These are phyloP conservation scores for Ogataea kodamae DNA, from an alignment of 805 yeast genomes.

Conservation along the genomic window DNA sequence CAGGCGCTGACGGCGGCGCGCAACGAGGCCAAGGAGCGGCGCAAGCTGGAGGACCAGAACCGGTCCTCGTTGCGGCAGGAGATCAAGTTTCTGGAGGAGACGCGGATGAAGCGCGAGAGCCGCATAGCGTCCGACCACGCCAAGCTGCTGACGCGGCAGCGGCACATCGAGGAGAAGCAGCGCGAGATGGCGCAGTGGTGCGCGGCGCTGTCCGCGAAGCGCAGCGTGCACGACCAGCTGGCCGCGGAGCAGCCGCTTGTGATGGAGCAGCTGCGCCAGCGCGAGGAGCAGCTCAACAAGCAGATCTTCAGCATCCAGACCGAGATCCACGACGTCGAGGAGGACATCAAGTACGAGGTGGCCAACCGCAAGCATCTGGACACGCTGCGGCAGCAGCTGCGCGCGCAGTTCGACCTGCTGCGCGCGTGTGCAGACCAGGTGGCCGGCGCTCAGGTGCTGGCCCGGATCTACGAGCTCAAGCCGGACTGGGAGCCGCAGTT, in stretches of 20 bases:
- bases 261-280: conserved; percentile 17
- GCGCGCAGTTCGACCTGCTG: conserved; percentile 24
- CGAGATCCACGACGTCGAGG: conserved; percentile 32
- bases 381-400: conserved; percentile 20
- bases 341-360: conserved; percentile 30
- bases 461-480: conserved; percentile 21
- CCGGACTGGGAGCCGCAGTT: conserved; percentile 34
- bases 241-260: conserved; percentile 18
- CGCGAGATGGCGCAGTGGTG: conserved; percentile 36
- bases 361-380: conserved; percentile 29
- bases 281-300: conserved; percentile 29
- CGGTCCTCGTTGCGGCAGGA: conserved; percentile 39
- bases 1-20: conserved; percentile 32
- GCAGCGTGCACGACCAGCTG: conserved; percentile 14
- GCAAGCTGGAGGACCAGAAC: conserved; percentile 39
- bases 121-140: conserved; percentile 35
- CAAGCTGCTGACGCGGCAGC: conserved; percentile 27
- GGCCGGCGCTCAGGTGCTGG: conserved; percentile 27
- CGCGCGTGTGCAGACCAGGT: conserved; percentile 23
- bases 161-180: conserved; percentile 34
- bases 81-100: conserved; percentile 40
- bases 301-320: conserved; percentile 25
- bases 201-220: conserved; percentile 24
- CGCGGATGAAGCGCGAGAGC: conserved; percentile 35
- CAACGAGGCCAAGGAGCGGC: conserved; percentile 37